phyloP scores from a whole-genome alignment of 371 early-diverging fungal species.

The Actinomortierella wolfii region DNA sequence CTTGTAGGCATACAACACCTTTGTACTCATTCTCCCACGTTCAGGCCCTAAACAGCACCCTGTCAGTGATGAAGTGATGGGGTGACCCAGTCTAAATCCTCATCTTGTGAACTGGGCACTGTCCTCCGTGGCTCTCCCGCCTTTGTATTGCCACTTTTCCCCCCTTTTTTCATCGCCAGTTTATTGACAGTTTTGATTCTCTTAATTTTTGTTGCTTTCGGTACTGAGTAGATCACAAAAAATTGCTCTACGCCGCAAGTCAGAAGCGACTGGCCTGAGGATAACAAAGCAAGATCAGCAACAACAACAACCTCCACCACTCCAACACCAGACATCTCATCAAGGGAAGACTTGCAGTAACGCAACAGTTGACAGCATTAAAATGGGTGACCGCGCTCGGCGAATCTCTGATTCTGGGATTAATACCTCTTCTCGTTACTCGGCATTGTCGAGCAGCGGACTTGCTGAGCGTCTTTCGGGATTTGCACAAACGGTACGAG shows the following conservation, averaged over 20 bases:
- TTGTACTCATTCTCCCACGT: too few relatives aligned
- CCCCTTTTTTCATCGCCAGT: background rate
- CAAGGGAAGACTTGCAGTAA: too few relatives aligned
- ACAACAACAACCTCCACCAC: too few relatives aligned
- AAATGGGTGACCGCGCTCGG: constrained; percentile 7
- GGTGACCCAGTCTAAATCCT: constrained; percentile 1
- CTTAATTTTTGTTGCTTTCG: background rate
- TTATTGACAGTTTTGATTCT: background rate
- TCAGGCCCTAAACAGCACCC: too few relatives aligned
- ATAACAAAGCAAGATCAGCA: background rate
- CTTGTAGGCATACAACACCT: too few relatives aligned
- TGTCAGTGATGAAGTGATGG: background rate
- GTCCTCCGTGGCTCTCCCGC: background rate
- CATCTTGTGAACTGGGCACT: background rate
- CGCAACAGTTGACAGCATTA: too few relatives aligned
- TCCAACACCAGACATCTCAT: too few relatives aligned
- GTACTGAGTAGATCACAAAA: background rate
- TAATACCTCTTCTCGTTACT: constrained; percentile 8
- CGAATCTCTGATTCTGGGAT: constrained; percentile 41
- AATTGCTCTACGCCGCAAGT: background rate
- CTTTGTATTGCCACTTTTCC: background rate
- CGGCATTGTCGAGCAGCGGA: constrained; percentile 17
- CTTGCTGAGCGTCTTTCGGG: constrained; percentile 30
- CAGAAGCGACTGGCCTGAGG: background rate
- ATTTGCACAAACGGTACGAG: constrained; percentile 37